These are phyloP conservation scores for Lachancea sp. DNA, from an alignment of 805 yeast genomes.

Conservation along the genomic window DNA sequence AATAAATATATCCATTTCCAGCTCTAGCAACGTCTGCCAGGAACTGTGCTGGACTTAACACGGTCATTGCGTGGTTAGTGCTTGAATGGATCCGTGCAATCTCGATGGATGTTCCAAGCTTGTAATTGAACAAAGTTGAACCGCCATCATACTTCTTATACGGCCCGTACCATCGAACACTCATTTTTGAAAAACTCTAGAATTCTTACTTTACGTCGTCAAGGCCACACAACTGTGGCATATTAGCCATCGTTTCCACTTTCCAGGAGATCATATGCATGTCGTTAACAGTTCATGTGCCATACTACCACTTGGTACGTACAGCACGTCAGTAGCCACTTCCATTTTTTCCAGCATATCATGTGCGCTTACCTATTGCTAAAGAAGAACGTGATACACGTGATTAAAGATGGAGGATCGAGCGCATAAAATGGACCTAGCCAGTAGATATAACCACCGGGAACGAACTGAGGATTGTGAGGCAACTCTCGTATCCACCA, in stretches of 20 bases:
- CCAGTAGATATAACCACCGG: not conserved
- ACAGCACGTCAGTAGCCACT: not conserved
- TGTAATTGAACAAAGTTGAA: not conserved
- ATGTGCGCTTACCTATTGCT: no score
- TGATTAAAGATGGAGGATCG: not conserved
- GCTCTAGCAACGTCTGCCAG: constrained; percentile 4
- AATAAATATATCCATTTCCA: constrained; percentile 13
- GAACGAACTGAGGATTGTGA: not conserved
- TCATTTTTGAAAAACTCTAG: not conserved
- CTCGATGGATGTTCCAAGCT: no score
- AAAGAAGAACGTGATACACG: no score
- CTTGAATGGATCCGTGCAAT: no score
- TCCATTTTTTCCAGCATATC: not conserved
- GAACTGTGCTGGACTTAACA: constrained; percentile 3
- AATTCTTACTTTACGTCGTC: not conserved
- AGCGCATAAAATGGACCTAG: not conserved
- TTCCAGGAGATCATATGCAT: not conserved
- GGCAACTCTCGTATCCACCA: not conserved
- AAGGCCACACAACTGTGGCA: constrained; percentile 5
- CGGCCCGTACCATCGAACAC: not conserved
- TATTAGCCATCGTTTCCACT: not conserved
- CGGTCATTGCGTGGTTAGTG: constrained; percentile 1
- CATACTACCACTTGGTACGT: no score
- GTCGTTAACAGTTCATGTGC: not conserved
- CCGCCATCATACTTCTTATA: not conserved